Conservation (phyloP, 1,284 basidiomycete species). For the Ganoderma lingzhi region DNA sequence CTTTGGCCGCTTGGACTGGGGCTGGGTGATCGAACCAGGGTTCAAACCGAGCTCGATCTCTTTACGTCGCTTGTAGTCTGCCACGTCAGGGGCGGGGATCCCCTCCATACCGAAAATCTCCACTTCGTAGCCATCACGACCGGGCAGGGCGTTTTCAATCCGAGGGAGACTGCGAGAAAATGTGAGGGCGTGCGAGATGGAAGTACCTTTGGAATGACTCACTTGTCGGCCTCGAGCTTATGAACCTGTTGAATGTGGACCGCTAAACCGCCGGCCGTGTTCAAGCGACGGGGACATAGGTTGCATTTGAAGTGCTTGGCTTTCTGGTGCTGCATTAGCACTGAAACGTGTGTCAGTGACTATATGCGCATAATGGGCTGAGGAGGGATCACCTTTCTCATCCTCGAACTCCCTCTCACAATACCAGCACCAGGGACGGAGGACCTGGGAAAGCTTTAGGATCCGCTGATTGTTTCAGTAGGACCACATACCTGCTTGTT, state of each 20-base stretch:
- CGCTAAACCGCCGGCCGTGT: conserved; percentile 97
- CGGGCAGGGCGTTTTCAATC: conserved; percentile 96
- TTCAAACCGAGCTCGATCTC: conserved; percentile 91
- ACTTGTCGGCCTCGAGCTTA: conserved; percentile 97
- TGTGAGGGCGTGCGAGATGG: conserved; percentile 4
- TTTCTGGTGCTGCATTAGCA: conserved; percentile 98
- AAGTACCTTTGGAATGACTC: conserved; percentile 39
- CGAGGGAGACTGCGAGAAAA: conserved; percentile 65
- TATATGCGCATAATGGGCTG: neutral
- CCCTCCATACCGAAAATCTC: conserved; percentile 99
- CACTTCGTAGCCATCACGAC: conserved; percentile 96
- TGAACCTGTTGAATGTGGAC: conserved; percentile 99
- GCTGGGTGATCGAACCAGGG: conserved; percentile 81
- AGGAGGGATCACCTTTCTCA: conserved; percentile 78
- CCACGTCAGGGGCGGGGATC: conserved; percentile 92
- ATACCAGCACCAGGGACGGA: conserved; percentile 98
- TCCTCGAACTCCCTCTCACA: conserved; percentile 99
- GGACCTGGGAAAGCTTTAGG: conserved; percentile 57
- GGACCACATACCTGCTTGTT: conserved; percentile 68
- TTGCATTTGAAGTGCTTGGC: conserved; percentile 99
- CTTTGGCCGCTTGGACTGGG: conserved; percentile 83
- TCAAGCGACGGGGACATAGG: conserved; percentile 94
- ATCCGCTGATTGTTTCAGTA: neutral
- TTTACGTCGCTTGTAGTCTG: conserved; percentile 94
- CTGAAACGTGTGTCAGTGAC: conserved; percentile 50